These are phyloP conservation scores for Colletotrichum sp. DNA, from an alignment of 2,329 filamentous ascomycete genomes.

Conservation along the genomic window DNA sequence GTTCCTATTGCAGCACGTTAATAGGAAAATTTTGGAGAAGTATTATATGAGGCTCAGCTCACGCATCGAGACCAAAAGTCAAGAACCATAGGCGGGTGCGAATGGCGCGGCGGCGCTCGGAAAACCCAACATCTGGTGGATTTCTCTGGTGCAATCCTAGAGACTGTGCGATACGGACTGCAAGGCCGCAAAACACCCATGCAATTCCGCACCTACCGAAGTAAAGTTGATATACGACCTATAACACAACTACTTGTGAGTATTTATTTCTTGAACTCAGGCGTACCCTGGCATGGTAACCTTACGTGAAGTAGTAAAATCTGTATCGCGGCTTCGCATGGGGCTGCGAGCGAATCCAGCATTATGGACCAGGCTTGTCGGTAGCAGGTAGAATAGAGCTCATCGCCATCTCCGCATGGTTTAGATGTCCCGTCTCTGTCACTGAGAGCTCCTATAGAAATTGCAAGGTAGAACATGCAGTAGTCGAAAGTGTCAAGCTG, in stretches of 20 bases:
- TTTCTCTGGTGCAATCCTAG: neutral
- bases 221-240: neutral
- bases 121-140: neutral
- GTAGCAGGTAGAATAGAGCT: neutral
- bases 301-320: neutral
- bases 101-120: neutral
- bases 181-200: neutral
- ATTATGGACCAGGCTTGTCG: neutral
- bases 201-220: neutral
- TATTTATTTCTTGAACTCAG: too few species aligned
- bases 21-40: fast-evolving
- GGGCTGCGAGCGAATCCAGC: neutral
- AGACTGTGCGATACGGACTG: neutral
- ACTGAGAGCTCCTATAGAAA: neutral
- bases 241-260: too few species aligned
- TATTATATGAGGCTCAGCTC: neutral
- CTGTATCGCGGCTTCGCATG: neutral
- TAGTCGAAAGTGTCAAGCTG: neutral
- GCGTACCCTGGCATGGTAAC: too few species aligned
- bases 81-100: neutral
- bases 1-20: neutral
- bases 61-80: neutral
- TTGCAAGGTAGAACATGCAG: neutral
- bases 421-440: neutral
- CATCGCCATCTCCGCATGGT: neutral